phyloP scores from a whole-genome alignment of 768 basidiomycete genomes.

The Chalciporus sphaerocephalus region DNA sequence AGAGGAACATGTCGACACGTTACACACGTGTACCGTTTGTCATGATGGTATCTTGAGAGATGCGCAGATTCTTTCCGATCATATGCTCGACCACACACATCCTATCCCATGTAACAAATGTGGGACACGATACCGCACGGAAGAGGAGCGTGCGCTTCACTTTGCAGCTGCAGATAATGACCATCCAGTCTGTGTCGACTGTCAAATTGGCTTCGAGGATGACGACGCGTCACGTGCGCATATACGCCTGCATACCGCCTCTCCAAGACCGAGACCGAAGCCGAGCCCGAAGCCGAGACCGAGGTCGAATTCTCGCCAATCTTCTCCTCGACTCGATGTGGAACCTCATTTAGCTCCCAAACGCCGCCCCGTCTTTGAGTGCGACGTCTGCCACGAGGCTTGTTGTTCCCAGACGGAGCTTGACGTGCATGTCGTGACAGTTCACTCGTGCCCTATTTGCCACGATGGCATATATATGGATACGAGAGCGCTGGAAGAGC shows the following conservation, averaged over 20 bases:
- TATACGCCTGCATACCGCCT: conserved; percentile 11
- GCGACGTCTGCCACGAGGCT: conserved; percentile 23
- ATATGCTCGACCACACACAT: conserved; percentile 26
- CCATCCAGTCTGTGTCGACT: conserved; percentile 37
- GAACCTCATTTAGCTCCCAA: conserved; percentile 1
- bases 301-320: conserved; percentile 9
- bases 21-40: conserved; percentile 27
- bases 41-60: conserved; percentile 30
- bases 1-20: conserved; percentile 24
- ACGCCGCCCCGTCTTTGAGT: conserved; percentile 10
- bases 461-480: conserved; percentile 31
- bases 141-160: conserved; percentile 37
- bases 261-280: conserved; percentile 7
- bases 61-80: conserved; percentile 23
- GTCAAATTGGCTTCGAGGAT: conserved; percentile 35
- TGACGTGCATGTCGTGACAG: conserved; percentile 29
- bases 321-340: conserved; percentile 8
- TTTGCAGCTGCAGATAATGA: conserved; percentile 33
- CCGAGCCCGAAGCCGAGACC: conserved; percentile 7
- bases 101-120: conserved; percentile 27
- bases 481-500: conserved; percentile 21
- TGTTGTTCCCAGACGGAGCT: conserved; percentile 23
- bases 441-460: conserved; percentile 31
- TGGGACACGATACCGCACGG: conserved; percentile 30
- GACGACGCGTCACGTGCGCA: conserved; percentile 25